A percentile compares a stretch with the other conserved stretches of the same genome.
Conservation (phyloP, 179 eudicot genomes). For the Drosera spatulata region DNA sequence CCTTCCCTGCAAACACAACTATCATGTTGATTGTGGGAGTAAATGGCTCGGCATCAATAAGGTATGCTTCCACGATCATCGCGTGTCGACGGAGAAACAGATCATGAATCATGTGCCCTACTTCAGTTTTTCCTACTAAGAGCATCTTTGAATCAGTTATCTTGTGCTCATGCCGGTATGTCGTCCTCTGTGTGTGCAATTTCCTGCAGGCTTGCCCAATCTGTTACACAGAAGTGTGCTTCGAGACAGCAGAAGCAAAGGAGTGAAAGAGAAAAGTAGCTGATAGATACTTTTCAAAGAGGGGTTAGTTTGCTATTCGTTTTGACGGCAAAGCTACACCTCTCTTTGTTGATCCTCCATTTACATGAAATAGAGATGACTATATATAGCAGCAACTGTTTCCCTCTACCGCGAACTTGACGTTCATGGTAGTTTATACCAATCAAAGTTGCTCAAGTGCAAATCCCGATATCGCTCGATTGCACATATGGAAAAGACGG, state of each 20-base stretch:
- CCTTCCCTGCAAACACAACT: slow-evolving; percentile 89
- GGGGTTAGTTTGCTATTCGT: not conserved
- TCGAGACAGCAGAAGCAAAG: slow-evolving; percentile 2
- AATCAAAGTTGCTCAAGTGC: no score
- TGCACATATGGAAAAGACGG: no score
- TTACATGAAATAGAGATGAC: no score
- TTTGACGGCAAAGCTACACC: not conserved
- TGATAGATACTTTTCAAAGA: not conserved
- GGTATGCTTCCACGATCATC: slow-evolving; percentile 21
- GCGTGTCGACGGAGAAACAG: not conserved
- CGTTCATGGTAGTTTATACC: not conserved
- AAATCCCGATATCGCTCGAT: no score
- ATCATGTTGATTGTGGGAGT: slow-evolving; percentile 72
- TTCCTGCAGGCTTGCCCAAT: slow-evolving; percentile 14
- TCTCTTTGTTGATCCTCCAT: not conserved
- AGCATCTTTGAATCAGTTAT: no score
- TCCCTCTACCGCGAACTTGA: not conserved
- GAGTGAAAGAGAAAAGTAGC: not conserved
- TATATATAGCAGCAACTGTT: no score
- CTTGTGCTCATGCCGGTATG: not conserved
- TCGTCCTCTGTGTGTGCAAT: not conserved
- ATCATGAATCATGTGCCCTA: not conserved
- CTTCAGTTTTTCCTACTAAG: no score
- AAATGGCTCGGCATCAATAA: slow-evolving; percentile 94
- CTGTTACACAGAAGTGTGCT: slow-evolving; percentile 12